These are phyloP conservation scores for Sclerotinia sclerotiorum DNA, from an alignment of 2,329 filamentous ascomycete species.

Conservation along the genomic window DNA sequence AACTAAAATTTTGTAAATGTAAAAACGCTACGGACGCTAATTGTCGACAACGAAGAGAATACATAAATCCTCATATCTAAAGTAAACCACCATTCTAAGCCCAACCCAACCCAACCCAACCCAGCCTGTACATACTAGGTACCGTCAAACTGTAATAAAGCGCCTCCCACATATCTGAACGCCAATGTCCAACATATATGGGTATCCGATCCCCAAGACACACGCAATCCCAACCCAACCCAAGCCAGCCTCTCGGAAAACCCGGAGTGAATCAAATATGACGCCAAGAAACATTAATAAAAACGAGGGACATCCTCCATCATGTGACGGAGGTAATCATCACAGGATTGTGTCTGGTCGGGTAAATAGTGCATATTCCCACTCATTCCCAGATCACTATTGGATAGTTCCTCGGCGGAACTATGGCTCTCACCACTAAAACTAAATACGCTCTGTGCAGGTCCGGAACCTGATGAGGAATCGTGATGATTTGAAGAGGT, in stretches of 20 bases:
- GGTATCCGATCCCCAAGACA: constrained; percentile 3
- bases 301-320: neutral
- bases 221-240: neutral
- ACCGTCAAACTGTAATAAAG: neutral
- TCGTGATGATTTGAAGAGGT: constrained; percentile 46
- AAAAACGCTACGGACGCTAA: neutral
- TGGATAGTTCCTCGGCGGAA: constrained; percentile 48
- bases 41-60: neutral
- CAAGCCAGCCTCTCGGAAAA: neutral
- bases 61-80: neutral
- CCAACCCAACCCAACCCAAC: neutral
- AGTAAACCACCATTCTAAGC: neutral
- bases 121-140: neutral
- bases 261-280: neutral
- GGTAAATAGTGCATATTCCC: neutral
- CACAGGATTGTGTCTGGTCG: neutral
- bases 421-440: constrained; percentile 60
- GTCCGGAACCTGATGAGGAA: constrained; percentile 34
- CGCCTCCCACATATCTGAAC: constrained; percentile 13
- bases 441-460: constrained; percentile 56
- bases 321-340: constrained; percentile 3
- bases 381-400: constrained; percentile 32
- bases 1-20: neutral
- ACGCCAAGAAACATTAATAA: neutral
- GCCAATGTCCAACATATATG: constrained; percentile 2